These are phyloP conservation scores for Plasmodium berghei DNA, from an alignment of 169 alveolate genomes.

Conservation along the genomic window DNA sequence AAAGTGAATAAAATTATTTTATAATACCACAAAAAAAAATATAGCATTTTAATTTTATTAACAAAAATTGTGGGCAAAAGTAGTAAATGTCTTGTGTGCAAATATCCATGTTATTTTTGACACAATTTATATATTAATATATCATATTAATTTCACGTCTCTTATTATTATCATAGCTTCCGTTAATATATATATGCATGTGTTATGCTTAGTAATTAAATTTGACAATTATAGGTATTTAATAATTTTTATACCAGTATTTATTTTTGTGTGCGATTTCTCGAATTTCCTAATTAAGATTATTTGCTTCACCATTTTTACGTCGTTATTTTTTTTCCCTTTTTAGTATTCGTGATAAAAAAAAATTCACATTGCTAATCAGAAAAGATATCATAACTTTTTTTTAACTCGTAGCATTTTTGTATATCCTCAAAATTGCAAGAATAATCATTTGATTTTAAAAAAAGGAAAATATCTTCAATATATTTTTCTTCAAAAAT, in stretches of 20 bases:
- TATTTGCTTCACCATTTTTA: constrained; percentile 10
- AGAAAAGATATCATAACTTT: constrained; percentile 34
- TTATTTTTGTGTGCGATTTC: neutral
- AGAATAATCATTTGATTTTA: constrained; percentile 45
- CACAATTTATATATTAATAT: no score
- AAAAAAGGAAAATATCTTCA: constrained; percentile 48
- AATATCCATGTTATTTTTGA: no score
- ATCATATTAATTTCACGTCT: no score
- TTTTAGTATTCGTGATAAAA: neutral
- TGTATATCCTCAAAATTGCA: constrained; percentile 66
- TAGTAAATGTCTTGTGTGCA: no score
- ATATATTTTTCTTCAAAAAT: constrained; percentile 54
- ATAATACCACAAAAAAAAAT: no score
- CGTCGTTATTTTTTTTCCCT: neutral
- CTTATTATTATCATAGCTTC: no score
- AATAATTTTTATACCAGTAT: neutral
- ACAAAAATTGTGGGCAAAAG: no score
- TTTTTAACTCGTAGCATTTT: constrained; percentile 25
- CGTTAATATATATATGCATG: neutral
- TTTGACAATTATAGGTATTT: neutral
- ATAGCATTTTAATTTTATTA: no score
- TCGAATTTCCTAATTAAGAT: neutral
- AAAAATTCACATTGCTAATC: neutral
- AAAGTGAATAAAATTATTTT: constrained; percentile 12
- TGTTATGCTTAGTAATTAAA: no score